These are phyloP conservation scores for Ganoderma boninense DNA, from an alignment of 1,284 basidiomycete species.

Conservation along the genomic window DNA sequence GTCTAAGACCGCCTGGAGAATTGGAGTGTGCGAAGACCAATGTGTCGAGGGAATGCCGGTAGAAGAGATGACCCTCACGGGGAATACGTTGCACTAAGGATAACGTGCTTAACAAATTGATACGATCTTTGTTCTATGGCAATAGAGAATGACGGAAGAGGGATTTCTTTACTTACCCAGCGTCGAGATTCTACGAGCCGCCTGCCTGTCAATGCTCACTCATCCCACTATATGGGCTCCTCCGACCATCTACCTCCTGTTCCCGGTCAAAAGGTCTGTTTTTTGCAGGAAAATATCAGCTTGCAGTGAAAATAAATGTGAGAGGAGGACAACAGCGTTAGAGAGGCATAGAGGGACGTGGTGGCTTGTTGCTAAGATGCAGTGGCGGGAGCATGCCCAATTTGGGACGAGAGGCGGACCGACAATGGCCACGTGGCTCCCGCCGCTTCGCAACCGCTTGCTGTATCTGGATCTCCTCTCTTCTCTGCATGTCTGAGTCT, in stretches of 20 bases:
- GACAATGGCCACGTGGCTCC: constrained; percentile 1
- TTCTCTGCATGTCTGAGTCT: too few species aligned
- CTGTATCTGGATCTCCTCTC: too few species aligned
- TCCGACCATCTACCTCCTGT: neutral
- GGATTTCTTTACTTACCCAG: neutral
- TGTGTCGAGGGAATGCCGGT: neutral
- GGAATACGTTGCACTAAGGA: neutral
- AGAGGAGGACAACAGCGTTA: neutral
- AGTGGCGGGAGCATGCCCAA: neutral
- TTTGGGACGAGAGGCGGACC: neutral
- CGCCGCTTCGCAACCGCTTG: neutral
- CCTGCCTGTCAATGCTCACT: neutral
- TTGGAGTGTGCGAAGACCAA: neutral
- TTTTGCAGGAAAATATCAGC: neutral
- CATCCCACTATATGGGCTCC: neutral
- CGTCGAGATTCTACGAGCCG: too few species aligned
- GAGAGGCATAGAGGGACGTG: neutral
- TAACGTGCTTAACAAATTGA: neutral
- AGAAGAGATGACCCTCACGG: neutral
- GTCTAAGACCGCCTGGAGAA: neutral
- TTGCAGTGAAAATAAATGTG: neutral
- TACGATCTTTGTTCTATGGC: neutral
- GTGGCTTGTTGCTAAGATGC: neutral
- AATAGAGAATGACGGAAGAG: neutral
- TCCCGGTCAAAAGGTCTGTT: neutral